These are phyloP conservation scores for Serendipita indica DNA, from an alignment of 768 basidiomycete species.

Conservation along the genomic window DNA sequence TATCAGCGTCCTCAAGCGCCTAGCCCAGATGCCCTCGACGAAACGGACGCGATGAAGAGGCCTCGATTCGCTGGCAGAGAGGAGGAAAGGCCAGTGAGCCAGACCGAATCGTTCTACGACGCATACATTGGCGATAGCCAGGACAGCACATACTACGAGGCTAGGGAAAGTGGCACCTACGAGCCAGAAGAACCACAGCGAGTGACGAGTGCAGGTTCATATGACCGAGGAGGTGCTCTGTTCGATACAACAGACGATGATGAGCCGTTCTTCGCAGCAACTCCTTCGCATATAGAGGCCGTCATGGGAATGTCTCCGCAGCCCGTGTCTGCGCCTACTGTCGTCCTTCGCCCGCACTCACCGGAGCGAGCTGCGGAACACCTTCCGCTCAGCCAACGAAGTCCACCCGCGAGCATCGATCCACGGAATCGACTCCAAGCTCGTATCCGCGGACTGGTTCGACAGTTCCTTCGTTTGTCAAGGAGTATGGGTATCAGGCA, in stretches of 20 bases:
- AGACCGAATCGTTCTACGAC: constrained; percentile 73
- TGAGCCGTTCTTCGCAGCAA: constrained; percentile 12
- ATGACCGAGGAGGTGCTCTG: background rate
- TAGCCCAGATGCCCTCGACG: constrained; percentile 33
- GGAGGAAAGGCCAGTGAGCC: constrained; percentile 45
- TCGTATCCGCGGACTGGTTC: background rate
- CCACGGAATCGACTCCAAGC: background rate
- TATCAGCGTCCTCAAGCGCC: constrained; percentile 24
- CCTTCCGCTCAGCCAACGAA: background rate
- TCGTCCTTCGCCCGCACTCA: background rate
- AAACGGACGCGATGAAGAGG: constrained; percentile 16
- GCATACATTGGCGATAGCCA: constrained; percentile 40
- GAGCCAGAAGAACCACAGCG: constrained; percentile 16
- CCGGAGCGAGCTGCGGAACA: background rate
- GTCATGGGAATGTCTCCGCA: background rate
- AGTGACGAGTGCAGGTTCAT: background rate
- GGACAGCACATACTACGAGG: constrained; percentile 8
- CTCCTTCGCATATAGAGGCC: background rate
- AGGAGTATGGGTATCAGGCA: constrained; percentile 1
- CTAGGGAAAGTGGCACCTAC: constrained; percentile 11
- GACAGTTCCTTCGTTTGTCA: background rate
- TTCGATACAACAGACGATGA: constrained; percentile 33
- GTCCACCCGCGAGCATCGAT: background rate
- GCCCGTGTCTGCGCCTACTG: background rate
- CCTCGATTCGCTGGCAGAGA: constrained; percentile 3